These are phyloP conservation scores for Dendrostoma leiphaemia DNA, from an alignment of 2,329 filamentous ascomycete species.

Conservation along the genomic window DNA sequence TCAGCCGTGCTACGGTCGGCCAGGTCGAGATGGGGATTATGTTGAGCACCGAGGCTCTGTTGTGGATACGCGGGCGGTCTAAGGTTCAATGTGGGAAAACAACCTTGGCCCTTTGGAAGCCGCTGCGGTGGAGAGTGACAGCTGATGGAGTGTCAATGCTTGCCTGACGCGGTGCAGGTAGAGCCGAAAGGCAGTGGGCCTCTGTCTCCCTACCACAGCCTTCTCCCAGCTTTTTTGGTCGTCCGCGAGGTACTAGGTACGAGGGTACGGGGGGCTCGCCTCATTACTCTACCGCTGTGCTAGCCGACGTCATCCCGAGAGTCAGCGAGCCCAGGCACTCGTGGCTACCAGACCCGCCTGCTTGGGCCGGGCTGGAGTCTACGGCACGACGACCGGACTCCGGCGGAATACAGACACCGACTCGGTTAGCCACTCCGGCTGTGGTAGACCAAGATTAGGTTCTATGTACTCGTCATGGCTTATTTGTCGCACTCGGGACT, in stretches of 20 bases:
- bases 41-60: neutral
- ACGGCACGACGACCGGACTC: neutral
- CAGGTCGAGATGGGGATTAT: neutral
- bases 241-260: neutral
- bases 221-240: too few species aligned
- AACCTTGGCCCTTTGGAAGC: too few species aligned
- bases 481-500: neutral
- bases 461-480: neutral
- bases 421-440: too few species aligned
- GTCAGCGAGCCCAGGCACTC: too few species aligned
- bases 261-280: too few species aligned
- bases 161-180: neutral
- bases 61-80: neutral
- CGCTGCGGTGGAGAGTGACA: too few species aligned
- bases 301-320: neutral
- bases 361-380: too few species aligned
- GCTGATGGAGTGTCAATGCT: too few species aligned
- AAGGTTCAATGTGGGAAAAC: neutral
- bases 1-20: neutral
- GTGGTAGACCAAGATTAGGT: too few species aligned
- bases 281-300: too few species aligned
- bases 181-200: neutral
- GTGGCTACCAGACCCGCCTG: too few species aligned
- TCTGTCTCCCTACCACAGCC: neutral
- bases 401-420: conserved; percentile 4